phyloP scores from a whole-genome alignment of 768 basidiomycete species.

The Pholiota microspora region DNA sequence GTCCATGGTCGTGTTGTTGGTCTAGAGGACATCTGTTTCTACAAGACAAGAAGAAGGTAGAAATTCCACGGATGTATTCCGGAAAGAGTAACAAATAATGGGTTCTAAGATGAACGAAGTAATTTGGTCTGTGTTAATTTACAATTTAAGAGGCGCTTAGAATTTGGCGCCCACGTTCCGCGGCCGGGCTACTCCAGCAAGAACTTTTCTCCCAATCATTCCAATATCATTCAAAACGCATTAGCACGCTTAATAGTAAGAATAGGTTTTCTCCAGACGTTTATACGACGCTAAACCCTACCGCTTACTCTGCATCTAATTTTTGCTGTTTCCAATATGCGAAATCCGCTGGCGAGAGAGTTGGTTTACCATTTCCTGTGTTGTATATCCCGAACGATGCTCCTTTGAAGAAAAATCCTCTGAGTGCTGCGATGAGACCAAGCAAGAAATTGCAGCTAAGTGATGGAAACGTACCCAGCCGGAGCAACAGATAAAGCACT shows the following conservation, averaged over 20 bases:
- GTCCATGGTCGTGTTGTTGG: slow-evolving; percentile 19
- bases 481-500: neutral
- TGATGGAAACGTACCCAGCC: neutral
- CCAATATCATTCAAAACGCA: too few species aligned
- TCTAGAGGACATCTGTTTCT: slow-evolving; percentile 17
- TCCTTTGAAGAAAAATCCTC: slow-evolving; percentile 3
- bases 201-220: too few species aligned
- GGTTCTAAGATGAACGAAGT: too few species aligned
- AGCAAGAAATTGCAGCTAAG: neutral
- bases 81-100: too few species aligned
- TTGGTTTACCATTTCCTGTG: slow-evolving; percentile 1
- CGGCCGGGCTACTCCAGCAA: too few species aligned
- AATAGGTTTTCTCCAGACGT: too few species aligned
- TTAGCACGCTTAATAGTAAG: too few species aligned
- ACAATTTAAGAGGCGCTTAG: too few species aligned
- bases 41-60: neutral
- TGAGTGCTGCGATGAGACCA: neutral
- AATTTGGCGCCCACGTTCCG: too few species aligned
- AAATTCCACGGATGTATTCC: neutral
- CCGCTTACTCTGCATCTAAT: too few species aligned
- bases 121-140: too few species aligned
- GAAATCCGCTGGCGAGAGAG: neutral
- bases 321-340: neutral
- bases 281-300: too few species aligned
- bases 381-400: slow-evolving; percentile 1